Conservation (phyloP, 192 early-diverging fungal species). For the Coemansia sp. region DNA sequence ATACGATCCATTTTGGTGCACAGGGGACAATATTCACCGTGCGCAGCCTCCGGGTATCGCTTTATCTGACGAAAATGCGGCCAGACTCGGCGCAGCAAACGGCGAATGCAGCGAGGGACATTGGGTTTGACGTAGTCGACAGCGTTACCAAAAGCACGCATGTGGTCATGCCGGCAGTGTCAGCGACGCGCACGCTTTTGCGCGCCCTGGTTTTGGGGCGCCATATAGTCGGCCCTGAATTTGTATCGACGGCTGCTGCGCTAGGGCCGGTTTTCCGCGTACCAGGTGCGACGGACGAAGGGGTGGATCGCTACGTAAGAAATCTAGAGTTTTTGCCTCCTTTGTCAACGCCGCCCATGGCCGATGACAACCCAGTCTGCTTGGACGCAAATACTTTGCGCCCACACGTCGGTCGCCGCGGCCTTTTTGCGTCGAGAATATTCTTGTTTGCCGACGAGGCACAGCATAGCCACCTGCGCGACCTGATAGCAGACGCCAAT, state of each 20-base stretch:
- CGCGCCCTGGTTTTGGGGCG: conserved; percentile 23
- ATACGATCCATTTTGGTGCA: conserved; percentile 37
- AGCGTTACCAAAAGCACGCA: conserved; percentile 20
- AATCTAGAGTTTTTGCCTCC: conserved; percentile 19
- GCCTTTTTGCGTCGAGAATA: conserved; percentile 16
- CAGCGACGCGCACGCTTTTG: conserved; percentile 30
- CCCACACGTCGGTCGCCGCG: conserved; percentile 17
- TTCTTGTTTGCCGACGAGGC: conserved; percentile 28
- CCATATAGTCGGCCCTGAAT: conserved; percentile 17
- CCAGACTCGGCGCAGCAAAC: conserved; percentile 6
- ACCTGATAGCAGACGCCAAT: conserved; percentile 14
- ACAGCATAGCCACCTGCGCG: conserved; percentile 18
- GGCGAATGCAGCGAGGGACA: not conserved
- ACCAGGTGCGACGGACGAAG: conserved; percentile 4
- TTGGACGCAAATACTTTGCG: conserved; percentile 15
- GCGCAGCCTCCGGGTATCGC: conserved; percentile 5
- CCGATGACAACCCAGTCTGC: conserved; percentile 24
- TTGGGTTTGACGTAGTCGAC: conserved; percentile 8
- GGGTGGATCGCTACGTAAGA: conserved; percentile 14
- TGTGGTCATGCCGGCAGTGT: conserved; percentile 28
- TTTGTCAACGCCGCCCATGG: conserved; percentile 3
- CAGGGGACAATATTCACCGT: conserved; percentile 33
- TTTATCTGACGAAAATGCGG: conserved; percentile 28
- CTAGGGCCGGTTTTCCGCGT: conserved; percentile 10
- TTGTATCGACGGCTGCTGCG: conserved; percentile 5